Evolutionary conservation across 2,329 filamentous ascomycete species (phyloP), one percentile per base, ranked within the genome.

Genomic region (Ampelomyces quisqualis): DNA sequence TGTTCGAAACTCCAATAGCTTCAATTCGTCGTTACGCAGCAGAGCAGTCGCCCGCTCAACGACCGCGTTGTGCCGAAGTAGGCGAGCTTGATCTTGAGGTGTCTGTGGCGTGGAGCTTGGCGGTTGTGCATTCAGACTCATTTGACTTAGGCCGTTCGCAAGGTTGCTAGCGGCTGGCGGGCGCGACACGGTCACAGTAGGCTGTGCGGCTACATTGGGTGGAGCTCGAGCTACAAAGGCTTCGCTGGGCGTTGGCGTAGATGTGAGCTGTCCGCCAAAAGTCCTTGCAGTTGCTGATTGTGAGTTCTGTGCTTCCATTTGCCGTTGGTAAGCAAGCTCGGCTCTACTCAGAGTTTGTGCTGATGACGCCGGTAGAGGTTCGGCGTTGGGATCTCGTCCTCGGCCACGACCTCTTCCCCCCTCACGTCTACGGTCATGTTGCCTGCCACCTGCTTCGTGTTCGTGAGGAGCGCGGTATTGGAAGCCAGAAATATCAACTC

Each of bases 311-410:
- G 97, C 89, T 27, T 90, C 90, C 76, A 95, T 83, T 60, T 95
- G 89, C 35, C 93, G 79, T 62, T 97, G 91, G 65, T 89, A 95
- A 2, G 93, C 91, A 38, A 95, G 73, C 68, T 97, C 89, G 50
- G 94, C 93, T 62, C 93, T 77, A 34, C 87, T 80, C 61, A 96
- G 67, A 1, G 89, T 84, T 52, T 93, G 88, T 1, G 87, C 85
- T 39, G 86, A 88, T 21, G 86, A 87, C 5, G 80, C 73, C 3
- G 89, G 86, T 17, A 91, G 70, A 14, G 86, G 77, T 52, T 96
- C 90, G 1, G 86, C 79, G 65, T 95, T 95, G 2, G 90, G 90
- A 67, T 96, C 90, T 29, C 90, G 81, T 17, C 90, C 90, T 54
- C 88, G 78, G 40, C 85, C 75, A 53, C 79, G 55, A 60, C 73